Base-by-base conservation (phyloP, 306 rosid genomes). In the Hippophae rhamnoides region DNA sequence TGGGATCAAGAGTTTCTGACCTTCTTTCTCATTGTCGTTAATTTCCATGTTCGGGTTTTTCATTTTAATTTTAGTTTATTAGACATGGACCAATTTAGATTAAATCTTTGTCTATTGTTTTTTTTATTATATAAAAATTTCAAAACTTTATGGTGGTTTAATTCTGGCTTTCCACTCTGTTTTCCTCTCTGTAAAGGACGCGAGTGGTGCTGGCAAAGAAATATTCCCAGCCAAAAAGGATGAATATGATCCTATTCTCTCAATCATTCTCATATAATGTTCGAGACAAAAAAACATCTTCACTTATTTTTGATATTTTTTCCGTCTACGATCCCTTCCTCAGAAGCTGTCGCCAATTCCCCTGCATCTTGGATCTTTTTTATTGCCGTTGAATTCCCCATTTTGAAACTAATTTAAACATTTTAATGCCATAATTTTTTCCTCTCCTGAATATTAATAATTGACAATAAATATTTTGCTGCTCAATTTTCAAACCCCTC, bases 351-450 rank as follows among this genome's bases (percentile, higher is more conserved):
- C 86, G 81, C 83, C 72, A 49, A 70, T 72, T 75, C 25, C 47
- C 79, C 86, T 79, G 74, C 97, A 79, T 81, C 70, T 82, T 51
- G 92, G 71, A 69, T 55, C 80, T 86, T 86, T 62, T 50, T 73
- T 73, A 80, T 84, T 81, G 59, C 65, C 78, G 80, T 74, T 84
- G 79, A 86, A 72, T 75, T 55, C 56, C 76, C 43, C 62, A 73
- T 56, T 56, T 64, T 53, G 9, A 46, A 54, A 47, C 71, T 78
- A 54, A 57, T 70, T 61, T 67, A 62, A 60, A 31, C 26, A 54
- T 25, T 47, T 40, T 31, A 31, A 31, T 31, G 38, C 27, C 38
- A 47, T 38, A 13, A 13, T 50, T 44, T 23, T 9, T 23, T 58
- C 38, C 38, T 31, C 46, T 46, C 31, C 8, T 43, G 44, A 13